A percentile compares a stretch with the other conserved stretches of the same genome.
phyloP scores from a whole-genome alignment of 1,139 yeast species.

The Lodderomyces margitis region DNA sequence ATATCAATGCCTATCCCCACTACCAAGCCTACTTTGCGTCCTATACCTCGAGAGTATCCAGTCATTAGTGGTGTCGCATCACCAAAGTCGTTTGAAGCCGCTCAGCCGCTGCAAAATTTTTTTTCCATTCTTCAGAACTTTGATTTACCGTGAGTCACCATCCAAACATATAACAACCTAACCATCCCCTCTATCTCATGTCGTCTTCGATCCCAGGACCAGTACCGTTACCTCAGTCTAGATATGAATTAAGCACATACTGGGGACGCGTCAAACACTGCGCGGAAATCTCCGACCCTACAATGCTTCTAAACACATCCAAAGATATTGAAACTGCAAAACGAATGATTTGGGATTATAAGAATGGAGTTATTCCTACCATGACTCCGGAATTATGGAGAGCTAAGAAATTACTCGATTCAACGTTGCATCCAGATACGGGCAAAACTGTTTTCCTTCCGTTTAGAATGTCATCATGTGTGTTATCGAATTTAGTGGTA shows the following conservation, averaged over 20 bases:
- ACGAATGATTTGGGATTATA: constrained; percentile 64
- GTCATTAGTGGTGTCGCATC: not conserved
- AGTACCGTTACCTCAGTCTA: constrained; percentile 73
- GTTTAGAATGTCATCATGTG: constrained; percentile 96
- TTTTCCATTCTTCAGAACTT: too few species aligned
- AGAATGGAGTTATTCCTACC: constrained; percentile 57
- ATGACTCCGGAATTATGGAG: constrained; percentile 87
- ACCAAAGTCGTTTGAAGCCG: too few species aligned
- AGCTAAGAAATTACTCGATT: constrained; percentile 82
- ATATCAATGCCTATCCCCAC: constrained; percentile 67
- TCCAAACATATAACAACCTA: not conserved
- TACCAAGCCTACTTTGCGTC: constrained; percentile 15
- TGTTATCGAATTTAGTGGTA: constrained; percentile 86
- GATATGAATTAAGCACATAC: constrained; percentile 75
- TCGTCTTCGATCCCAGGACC: constrained; percentile 87
- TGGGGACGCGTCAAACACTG: constrained; percentile 94
- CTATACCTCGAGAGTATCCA: not conserved
- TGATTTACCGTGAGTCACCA: not conserved
- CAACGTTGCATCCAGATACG: constrained; percentile 91
- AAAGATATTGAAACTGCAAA: constrained; percentile 65
- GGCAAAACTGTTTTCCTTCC: constrained; percentile 91
- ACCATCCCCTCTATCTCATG: constrained; percentile 47
- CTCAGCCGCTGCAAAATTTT: not conserved
- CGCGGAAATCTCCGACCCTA: constrained; percentile 88
- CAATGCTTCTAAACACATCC: constrained; percentile 75